Evolutionary conservation across 1,284 basidiomycete genomes (phyloP), one percentile per base, ranked within the genome.

Genomic region (Ustilago loliicola): DNA sequence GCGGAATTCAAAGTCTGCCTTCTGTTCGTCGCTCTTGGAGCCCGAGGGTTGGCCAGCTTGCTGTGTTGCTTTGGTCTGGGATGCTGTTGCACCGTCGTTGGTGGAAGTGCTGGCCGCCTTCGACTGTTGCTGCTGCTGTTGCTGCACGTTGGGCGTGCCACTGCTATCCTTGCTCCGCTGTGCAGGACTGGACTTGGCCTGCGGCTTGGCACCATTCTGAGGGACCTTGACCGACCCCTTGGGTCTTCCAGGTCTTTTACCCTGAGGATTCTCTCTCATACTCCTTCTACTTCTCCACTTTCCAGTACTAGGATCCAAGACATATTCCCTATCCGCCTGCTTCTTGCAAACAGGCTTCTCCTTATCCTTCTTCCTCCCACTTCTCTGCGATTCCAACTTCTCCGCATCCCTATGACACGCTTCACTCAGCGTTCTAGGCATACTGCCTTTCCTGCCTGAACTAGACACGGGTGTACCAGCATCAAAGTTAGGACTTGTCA

Each of bases 261-360:
- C 77, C 42, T 59, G 38, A 0, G 80, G 80, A 29, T 82, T 82
- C 57, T 82, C 80, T 27, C 67, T 55, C 64, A 82, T 77, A 52
- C 79, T 80, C 29, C 80, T 66, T 25, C 70, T 70, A 29, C 72
- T 80, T n/a, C 80, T 63, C 68, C 68, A 77, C 30, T 77, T 68
- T 55, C 80, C 80, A 13, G 69, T 72, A 62, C 56, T 69, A 6
- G 70, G 68, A 36, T 77, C 74, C 30, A 72, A 59, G 15, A 77
- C 69, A 15, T 72, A 66, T n/a, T 77, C 69, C 23, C 69, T 61
- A 48, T 72, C 74, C 3, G 74, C 65, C 45, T 65, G 61, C 65
- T 80, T 80, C 70, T 71, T 66, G 53, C 73, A 68, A 7, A 77
- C 30, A 9, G 64, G 56, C 48, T 73, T 67, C 54, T 74, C 58